A percentile compares a stretch with the other conserved stretches of the same genome.
phyloP scores from a whole-genome alignment of 2,329 filamentous ascomycete genomes.

The Alternaria atra region DNA sequence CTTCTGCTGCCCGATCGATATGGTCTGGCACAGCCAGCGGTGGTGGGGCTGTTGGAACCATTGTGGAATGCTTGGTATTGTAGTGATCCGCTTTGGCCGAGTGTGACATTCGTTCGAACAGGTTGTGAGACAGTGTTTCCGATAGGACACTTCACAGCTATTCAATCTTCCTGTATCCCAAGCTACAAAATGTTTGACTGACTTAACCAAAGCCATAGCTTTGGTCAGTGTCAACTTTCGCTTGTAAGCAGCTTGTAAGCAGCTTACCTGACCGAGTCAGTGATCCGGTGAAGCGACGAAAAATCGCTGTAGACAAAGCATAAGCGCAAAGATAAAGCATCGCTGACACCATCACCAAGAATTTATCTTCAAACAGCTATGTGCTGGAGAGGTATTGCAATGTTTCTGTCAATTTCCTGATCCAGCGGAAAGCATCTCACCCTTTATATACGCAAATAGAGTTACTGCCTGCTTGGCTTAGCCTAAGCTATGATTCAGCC shows the following conservation, averaged over 20 bases:
- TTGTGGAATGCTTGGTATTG: background rate
- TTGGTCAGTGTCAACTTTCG: background rate
- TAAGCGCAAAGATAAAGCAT: background rate
- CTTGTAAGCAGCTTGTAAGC: background rate
- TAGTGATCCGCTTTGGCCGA: background rate
- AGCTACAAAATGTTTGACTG: background rate
- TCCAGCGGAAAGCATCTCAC: no score
- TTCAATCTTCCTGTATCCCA: background rate
- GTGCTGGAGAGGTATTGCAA: background rate
- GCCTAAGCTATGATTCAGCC: no score
- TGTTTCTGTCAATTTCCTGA: no score
- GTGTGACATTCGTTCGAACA: background rate
- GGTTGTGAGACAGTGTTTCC: background rate
- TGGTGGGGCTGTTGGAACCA: background rate
- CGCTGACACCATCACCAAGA: background rate
- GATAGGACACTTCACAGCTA: background rate
- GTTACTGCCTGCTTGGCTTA: no score
- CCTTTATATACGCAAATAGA: no score
- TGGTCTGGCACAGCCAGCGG: background rate
- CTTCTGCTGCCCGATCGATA: constrained; percentile 5
- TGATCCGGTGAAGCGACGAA: background rate
- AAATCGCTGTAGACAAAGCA: background rate
- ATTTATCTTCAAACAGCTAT: background rate
- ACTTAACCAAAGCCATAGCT: background rate
- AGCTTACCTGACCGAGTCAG: background rate